Evolutionary conservation across 1,284 basidiomycete species (phyloP), one percentile per base, ranked within the genome.

Genomic region (Bondarzewia mesenterica): DNA sequence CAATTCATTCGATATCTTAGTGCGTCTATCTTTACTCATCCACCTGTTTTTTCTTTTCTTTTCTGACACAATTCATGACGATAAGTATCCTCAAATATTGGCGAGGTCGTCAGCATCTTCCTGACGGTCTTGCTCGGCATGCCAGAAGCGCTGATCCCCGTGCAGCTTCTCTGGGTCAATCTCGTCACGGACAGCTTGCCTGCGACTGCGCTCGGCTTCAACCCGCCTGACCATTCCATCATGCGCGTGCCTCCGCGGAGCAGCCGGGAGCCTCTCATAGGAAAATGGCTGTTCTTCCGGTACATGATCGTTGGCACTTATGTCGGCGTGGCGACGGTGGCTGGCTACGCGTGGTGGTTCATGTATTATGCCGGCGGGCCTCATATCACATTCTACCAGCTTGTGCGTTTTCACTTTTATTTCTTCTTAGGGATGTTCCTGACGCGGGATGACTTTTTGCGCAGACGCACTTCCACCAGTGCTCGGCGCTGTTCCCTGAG

Each of bases 331-430:
- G 94, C 93, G 1, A 98, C 96, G 7, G 94, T 98, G 38, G 92
- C 88, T 56, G 95, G 94, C 41, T 97, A 97, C 63, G 93, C 92
- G 0, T 99, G 95, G 95, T 98, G 95, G 95, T 99, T 98, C 73
- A 74, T 96, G 60, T 88, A 82, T 66, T 97, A 97, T 66, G 61
- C 75, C 21, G 85, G 77, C 42, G 95, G 95, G 0, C 95, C 95
- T 1, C 90, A 94, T 63, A 97, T 99, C 62, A 75, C 87, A 14
- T 97, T 91, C 74, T 72, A 91, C 61, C 91, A 98, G 69, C 73
- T 99, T 57, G 92, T 93, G 48, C 32, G 25, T 40, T 22, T 18
- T 29, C 7, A 25, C 23, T 20, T 8, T 10, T 16, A 3, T 21
- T 7, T n/a, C 12, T 22, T 21, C 3, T 51, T 8, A 20, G 23